Evolutionary conservation across 495 filamentous ascomycete species (phyloP).

Genomic region (Durotheca rogersii): DNA sequence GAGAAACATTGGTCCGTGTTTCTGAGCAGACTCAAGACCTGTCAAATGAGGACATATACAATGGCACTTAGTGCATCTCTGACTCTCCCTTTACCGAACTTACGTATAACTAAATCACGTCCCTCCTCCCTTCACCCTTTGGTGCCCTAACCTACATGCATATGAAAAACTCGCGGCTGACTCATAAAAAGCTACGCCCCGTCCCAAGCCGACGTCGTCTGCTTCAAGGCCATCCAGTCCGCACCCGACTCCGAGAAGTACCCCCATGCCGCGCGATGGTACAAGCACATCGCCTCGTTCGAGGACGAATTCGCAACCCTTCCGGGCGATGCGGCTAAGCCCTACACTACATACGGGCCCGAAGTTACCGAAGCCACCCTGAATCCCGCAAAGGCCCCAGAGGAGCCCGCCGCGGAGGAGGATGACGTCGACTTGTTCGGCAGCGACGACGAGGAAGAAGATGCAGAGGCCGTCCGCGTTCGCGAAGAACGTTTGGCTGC

Average conservation of each 20-base stretch:
- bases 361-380: conserved; percentile 70
- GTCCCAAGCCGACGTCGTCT: conserved; percentile 92
- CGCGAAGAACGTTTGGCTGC: conserved; percentile 86
- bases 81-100: conserved; percentile 52
- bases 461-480: conserved; percentile 76
- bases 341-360: conserved; percentile 88
- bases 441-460: conserved; percentile 88
- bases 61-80: conserved; percentile 80
- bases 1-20: conserved; percentile 98
- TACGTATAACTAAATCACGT: no score
- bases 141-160: no score
- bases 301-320: conserved; percentile 88
- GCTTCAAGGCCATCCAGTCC: conserved; percentile 82
- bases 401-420: conserved; percentile 67
- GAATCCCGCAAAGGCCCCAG: conserved; percentile 86
- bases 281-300: conserved; percentile 94
- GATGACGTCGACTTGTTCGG: conserved; percentile 90
- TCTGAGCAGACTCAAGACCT: conserved; percentile 98
- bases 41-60: conserved; percentile 77
- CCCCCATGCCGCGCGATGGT: conserved; percentile 94
- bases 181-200: conserved; percentile 64
- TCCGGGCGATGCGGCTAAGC: conserved; percentile 84
- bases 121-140: no score
- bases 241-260: conserved; percentile 79
- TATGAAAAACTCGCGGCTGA: conserved; percentile 10